Base-by-base conservation (phyloP, 129 eudicot genomes). In the Flaveria brownii region DNA sequence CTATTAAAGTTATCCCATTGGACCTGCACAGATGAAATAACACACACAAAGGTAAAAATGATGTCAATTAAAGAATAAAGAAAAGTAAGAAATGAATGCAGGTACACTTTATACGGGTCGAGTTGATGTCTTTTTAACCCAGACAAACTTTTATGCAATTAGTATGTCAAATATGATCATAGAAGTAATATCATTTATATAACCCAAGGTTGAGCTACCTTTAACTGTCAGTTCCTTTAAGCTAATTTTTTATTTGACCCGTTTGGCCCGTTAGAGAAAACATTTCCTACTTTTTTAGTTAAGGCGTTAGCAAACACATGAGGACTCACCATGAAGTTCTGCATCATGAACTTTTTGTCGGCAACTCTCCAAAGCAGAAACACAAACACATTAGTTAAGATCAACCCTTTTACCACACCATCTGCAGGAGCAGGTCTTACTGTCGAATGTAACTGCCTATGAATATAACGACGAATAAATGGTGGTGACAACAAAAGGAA, bases 1-100 rank as follows among this genome's bases (percentile, higher is more conserved):
- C 88, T 88, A 71, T 65, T 82, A 70, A 93, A 55, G 82, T 87
- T 87, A 84, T 88, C 93, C 59, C 87, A 50, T n/a, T 91, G 88
- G 33, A 90, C 63, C 97, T 93, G 84, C 66, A 28, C 67, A 69
- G 52, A 62, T 71, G 63, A 81, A 45, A 51, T 79, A 51, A 36
- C 14, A n/a, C 61, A 3, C 23, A 15, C 18, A 55, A 22, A 22
- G 13, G 7, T 15, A 59, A 10, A 10, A 20, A 20, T 42, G 10
- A 42, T 42, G 46, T 42, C 10, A 9, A 42, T 42, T 42, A 42
- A 9, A 46, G 51, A 46, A 10, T 46, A 14, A 2, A 26, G 30
- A 26, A 26, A 26, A 26, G 30, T 26, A 3, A 46, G 2, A 12
- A 9, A 46, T 8, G 16, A 10, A 46, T 2, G 15, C 36, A 1